phyloP scores from a whole-genome alignment of 345 rosid genomes.

The Aurinia saxatilis region DNA sequence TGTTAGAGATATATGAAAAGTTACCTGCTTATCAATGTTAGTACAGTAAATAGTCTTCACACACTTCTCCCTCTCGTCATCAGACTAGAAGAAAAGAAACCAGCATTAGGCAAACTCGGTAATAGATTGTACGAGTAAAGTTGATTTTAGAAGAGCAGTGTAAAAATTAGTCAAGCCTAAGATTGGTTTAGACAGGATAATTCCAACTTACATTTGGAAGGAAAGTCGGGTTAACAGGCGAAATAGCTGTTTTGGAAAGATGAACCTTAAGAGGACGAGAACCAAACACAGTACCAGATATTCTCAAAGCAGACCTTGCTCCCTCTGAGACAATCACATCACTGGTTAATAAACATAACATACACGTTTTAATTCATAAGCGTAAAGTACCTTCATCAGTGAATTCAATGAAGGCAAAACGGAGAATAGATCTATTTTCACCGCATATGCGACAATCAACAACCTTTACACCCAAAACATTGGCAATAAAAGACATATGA shows the following conservation, averaged over 20 bases:
- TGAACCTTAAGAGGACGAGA: conserved; percentile 71
- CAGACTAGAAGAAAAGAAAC: conserved; percentile 44
- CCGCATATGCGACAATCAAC: conserved; percentile 96
- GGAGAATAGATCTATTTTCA: conserved; percentile 77
- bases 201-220: conserved; percentile 67
- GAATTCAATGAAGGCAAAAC: conserved; percentile 71
- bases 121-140: neutral
- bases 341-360: conserved; percentile 2
- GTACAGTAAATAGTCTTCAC: conserved; percentile 86
- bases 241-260: conserved; percentile 93
- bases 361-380: neutral
- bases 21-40: conserved; percentile 83
- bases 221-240: conserved; percentile 84
- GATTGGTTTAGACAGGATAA: neutral
- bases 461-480: conserved; percentile 26
- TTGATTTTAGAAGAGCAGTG: neutral
- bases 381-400: conserved; percentile 49
- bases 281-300: conserved; percentile 80
- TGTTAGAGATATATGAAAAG: neutral
- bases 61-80: conserved; percentile 88
- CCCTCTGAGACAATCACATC: conserved; percentile 44
- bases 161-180: neutral
- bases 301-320: conserved; percentile 68
- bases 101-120: neutral
- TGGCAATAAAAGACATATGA: neutral